Base-by-base conservation (phyloP, 2,329 filamentous ascomycete genomes). In the Diaporthe citrichinensis region DNA sequence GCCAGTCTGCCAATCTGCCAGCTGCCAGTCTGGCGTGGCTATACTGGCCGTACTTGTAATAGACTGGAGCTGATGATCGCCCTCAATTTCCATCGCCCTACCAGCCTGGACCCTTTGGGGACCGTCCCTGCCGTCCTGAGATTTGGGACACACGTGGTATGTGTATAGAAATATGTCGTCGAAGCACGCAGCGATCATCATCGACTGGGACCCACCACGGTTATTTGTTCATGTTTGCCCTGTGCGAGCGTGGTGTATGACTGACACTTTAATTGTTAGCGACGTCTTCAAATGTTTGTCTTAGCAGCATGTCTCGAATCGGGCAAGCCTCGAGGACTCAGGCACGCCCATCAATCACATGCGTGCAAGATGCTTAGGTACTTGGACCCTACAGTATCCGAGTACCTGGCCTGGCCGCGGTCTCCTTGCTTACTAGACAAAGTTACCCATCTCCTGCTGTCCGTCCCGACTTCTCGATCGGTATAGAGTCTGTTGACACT, bases 61-160 rank as follows among this genome's bases (percentile, higher is more conserved):
- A n/a, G 44, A 51, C 62, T 68, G 44, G 62, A 36, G 36, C 62
- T 36, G 41, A 67, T 67, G 61, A 67, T 67, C 61, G 61, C 31
- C 44, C 5, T 67, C 41, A 51, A 20, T 49, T 49, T 34, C 44
- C 61, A 46, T 34, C 15, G 20, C 23, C 23, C 41, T 28, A n/a
- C 59, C 59, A 65, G 59, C 39, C 31, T 65, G 59, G 59, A 46
- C 39, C 59, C 41, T 31, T 49, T 49, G 7, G 14, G 36, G 58
- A 36, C 58, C 34, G n/a, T 62, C 58, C 14, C 39, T 57, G 28
- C n/a, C 53, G 28, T 34, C 53, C 28, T 17, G 28, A 57, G 53
- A 57, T 23, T 23, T 55, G 51, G 25, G 51, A 28, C 25, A 34
- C 20, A 34, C 34, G 28, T 34, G 53, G 15, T 34, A 9, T 57